Evolutionary conservation across 441 rosid genomes (phyloP).

Genomic region (Metrosideros polymorpha): DNA sequence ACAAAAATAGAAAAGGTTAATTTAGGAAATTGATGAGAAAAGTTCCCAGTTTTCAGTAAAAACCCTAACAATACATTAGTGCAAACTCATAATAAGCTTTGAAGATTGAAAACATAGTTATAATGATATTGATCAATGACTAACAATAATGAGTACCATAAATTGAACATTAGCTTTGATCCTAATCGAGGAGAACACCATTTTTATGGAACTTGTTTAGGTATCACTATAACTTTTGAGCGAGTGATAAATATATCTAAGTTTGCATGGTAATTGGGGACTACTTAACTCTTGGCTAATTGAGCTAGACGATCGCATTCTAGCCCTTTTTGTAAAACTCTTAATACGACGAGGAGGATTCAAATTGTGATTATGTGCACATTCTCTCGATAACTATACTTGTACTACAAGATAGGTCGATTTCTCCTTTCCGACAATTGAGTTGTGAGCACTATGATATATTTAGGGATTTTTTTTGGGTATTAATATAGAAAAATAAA

Average conservation of each 20-base stretch:
- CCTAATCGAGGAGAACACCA: background rate
- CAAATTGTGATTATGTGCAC: background rate
- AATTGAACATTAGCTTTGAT: background rate
- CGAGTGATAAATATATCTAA: background rate
- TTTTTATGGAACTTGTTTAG: background rate
- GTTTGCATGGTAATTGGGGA: background rate
- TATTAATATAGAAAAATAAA: background rate
- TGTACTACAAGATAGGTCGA: background rate
- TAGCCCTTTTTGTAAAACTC: background rate
- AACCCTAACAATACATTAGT: background rate
- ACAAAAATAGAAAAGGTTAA: background rate
- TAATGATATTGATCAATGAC: background rate
- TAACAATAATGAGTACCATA: background rate
- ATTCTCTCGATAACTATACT: background rate
- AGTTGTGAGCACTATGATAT: background rate
- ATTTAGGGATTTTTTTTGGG: background rate
- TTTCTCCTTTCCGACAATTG: background rate
- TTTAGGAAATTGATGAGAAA: background rate
- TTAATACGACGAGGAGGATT: background rate
- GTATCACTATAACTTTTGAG: background rate
- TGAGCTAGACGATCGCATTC: background rate
- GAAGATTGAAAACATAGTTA: background rate
- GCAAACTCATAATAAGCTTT: background rate
- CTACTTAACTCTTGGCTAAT: background rate
- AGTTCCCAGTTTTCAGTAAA: background rate